A percentile compares a stretch with the other conserved stretches of the same genome.
Evolutionary conservation across 768 basidiomycete genomes (phyloP).

Genomic region (Hygrocybe punicea): DNA sequence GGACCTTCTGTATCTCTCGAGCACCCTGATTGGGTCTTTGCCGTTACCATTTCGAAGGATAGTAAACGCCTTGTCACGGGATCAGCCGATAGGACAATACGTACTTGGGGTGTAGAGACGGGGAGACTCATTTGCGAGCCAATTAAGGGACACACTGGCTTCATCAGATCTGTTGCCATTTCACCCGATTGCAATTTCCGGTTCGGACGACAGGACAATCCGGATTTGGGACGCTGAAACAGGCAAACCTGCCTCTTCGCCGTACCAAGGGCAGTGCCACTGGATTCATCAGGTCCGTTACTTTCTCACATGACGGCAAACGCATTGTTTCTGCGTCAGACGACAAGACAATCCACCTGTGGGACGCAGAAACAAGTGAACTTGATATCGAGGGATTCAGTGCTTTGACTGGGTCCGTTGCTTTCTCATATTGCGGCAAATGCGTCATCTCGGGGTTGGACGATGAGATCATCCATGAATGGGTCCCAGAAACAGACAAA

Average conservation of each 20-base stretch:
- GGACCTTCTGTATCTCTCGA: too few relatives aligned
- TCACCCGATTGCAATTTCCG: not conserved
- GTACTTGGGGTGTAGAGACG: slow-evolving; percentile 3
- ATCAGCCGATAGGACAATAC: too few relatives aligned
- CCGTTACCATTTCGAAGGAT: too few relatives aligned
- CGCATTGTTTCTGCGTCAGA: slow-evolving; percentile 20
- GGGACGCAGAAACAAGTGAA: not conserved
- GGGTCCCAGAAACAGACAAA: not conserved
- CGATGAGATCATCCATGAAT: not conserved
- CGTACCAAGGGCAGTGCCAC: too few relatives aligned
- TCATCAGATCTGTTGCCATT: not conserved
- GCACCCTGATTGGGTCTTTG: too few relatives aligned
- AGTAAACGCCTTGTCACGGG: too few relatives aligned
- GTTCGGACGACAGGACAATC: not conserved
- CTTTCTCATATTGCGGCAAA: slow-evolving; percentile 1
- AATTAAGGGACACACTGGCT: slow-evolving; percentile 10
- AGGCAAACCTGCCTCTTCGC: not conserved
- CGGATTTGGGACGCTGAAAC: not conserved
- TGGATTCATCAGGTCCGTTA: slow-evolving; percentile 12
- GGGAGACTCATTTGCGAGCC: not conserved
- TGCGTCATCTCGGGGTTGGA: not conserved
- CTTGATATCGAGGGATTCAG: not conserved
- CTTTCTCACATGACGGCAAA: slow-evolving; percentile 26
- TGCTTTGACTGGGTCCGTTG: not conserved
- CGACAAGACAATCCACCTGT: not conserved